Conservation (phyloP, 225 moss, liverwort and hornwort genomes). For the Antitrichia curtipendula region DNA sequence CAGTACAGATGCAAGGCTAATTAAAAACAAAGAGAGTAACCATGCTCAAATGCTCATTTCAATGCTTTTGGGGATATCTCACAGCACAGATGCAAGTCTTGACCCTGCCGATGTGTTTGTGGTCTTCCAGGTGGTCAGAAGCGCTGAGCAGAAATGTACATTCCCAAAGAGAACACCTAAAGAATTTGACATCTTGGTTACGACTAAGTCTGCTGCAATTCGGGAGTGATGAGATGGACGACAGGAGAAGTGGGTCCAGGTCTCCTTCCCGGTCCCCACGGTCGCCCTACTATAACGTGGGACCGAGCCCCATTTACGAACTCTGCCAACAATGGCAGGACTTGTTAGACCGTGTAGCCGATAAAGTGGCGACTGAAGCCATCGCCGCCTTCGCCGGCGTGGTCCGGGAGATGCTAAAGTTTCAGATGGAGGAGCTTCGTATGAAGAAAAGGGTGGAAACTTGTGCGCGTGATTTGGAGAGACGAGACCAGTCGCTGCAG, state of each 20-base stretch:
- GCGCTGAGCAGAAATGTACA: slow-evolving; percentile 11
- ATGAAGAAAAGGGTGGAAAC: slow-evolving; percentile 47
- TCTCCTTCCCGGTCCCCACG: slow-evolving; percentile 33
- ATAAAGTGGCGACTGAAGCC: slow-evolving; percentile 28
- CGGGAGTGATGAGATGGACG: slow-evolving; percentile 31
- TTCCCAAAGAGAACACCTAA: slow-evolving; percentile 41
- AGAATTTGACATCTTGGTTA: slow-evolving; percentile 57
- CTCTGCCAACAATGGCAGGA: slow-evolving; percentile 62
- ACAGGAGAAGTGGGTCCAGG: slow-evolving; percentile 10
- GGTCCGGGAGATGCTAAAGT: slow-evolving; percentile 37
- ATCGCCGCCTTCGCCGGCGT: slow-evolving; percentile 29
- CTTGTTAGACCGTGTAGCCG: slow-evolving; percentile 29
- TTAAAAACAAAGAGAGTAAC: neutral
- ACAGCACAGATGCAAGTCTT: neutral
- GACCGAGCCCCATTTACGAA: slow-evolving; percentile 31
- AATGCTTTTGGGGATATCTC: too few species aligned
- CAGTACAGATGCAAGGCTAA: neutral
- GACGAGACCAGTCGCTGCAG: neutral
- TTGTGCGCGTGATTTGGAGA: slow-evolving; percentile 24
- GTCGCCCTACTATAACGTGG: slow-evolving; percentile 14
- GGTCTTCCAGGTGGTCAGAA: slow-evolving; percentile 28
- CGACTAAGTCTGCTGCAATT: slow-evolving; percentile 53
- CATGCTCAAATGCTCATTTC: neutral
- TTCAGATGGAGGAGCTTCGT: slow-evolving; percentile 54
- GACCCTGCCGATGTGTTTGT: neutral